phyloP scores from a whole-genome alignment of 805 yeast species.

The Maudiozyma bulderi region DNA sequence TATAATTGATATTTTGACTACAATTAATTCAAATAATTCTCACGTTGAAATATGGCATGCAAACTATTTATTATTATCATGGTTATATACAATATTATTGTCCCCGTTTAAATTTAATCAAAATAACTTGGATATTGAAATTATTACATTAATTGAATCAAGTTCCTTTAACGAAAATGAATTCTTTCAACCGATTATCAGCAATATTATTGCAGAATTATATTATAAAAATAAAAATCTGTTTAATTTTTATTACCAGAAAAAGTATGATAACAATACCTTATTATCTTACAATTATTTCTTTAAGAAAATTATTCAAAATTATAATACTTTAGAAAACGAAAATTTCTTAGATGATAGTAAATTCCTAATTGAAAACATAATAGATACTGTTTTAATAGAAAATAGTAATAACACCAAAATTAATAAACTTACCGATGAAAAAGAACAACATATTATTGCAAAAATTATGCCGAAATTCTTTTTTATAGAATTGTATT shows the following conservation, averaged over 20 bases:
- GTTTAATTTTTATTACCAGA: slow-evolving; percentile 3
- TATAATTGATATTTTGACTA: slow-evolving; percentile 24
- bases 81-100: slow-evolving; percentile 63
- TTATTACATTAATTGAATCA: slow-evolving; percentile 20
- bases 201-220: slow-evolving; percentile 25
- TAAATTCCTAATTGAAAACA: background rate
- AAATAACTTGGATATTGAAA: slow-evolving; percentile 25
- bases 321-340: background rate
- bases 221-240: slow-evolving; percentile 20
- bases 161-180: slow-evolving; percentile 37
- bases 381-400: background rate
- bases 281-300: slow-evolving; percentile 14
- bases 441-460: background rate
- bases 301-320: slow-evolving; percentile 5
- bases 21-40: slow-evolving; percentile 3
- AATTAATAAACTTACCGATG: background rate
- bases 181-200: slow-evolving; percentile 24
- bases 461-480: slow-evolving; percentile 20
- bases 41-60: slow-evolving; percentile 35
- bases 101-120: slow-evolving; percentile 60
- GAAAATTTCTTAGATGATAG: background rate
- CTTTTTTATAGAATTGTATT: slow-evolving; percentile 13
- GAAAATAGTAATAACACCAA: background rate
- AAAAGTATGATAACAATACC: slow-evolving; percentile 1
- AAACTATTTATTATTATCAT: slow-evolving; percentile 45